These are phyloP conservation scores for Teunomyces lycoperdinae DNA, from an alignment of 805 yeast genomes.

Conservation along the genomic window DNA sequence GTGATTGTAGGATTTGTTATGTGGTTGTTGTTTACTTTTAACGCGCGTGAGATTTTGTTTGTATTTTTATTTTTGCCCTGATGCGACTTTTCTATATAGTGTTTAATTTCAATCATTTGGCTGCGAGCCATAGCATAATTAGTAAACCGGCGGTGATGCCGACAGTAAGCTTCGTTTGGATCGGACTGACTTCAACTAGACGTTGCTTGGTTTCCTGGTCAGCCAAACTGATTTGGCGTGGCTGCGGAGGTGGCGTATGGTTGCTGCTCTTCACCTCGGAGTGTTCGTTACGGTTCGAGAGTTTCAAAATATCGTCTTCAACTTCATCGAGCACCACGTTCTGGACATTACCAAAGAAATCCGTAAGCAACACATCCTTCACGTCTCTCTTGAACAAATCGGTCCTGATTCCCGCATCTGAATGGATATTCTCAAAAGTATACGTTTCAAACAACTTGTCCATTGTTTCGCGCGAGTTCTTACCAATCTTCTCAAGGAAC, in stretches of 20 bases:
- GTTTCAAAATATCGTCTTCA: constrained; percentile 45
- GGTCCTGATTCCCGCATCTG: constrained; percentile 88
- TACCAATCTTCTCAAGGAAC: constrained; percentile 77
- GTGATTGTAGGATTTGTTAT: neutral
- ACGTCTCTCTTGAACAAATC: constrained; percentile 71
- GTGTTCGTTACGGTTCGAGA: constrained; percentile 31
- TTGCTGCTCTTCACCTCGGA: constrained; percentile 12
- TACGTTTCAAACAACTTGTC: constrained; percentile 83
- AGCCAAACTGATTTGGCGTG: neutral
- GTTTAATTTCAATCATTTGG: constrained; percentile 6
- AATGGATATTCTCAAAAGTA: constrained; percentile 81
- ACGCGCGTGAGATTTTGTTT: neutral
- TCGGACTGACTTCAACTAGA: neutral
- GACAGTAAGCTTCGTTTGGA: constrained; percentile 12
- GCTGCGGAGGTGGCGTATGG: neutral
- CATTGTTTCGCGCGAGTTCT: constrained; percentile 69
- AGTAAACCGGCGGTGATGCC: constrained; percentile 15
- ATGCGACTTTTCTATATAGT: neutral
- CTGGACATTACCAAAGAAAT: constrained; percentile 92
- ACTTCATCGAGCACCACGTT: constrained; percentile 62
- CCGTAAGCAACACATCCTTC: constrained; percentile 74
- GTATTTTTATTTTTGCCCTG: neutral
- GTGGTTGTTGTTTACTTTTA: constrained; percentile 2
- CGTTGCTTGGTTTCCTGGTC: neutral
- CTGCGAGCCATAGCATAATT: constrained; percentile 21